Base-by-base conservation (phyloP, 768 basidiomycete species). In the Cyclocybe aegerita region DNA sequence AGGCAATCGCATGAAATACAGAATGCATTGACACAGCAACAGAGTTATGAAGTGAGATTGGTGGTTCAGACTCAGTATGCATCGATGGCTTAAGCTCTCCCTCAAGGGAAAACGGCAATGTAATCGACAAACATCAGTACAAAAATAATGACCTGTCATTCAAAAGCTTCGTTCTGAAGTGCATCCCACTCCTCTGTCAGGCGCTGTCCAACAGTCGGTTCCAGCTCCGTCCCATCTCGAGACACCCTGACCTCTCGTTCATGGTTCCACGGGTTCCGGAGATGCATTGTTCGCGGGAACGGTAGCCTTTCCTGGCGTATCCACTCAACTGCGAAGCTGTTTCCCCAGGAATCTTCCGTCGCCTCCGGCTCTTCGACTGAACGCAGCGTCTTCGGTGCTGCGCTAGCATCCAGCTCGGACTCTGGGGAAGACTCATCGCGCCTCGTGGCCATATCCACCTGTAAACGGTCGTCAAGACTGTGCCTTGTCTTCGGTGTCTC, bases 221-320 rank as follows among this genome's bases (percentile, higher is more conserved):
- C 95, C 15, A 98, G 65, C 64, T 98, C 95, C 1, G 94, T 97
- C 12, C 95, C 95, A 63, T 95, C 92, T 42, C 90, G 75, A 10
- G 90, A 93, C 7, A 90, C 82, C 71, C 90, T 88, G 39, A 90
- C 77, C 60, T 90, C 85, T 43, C 82, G 73, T 50, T 88, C 90
- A 56, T 91, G 82, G 59, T 98, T 98, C 93, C 94, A 98, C 2
- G 88, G 86, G 63, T 98, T 98, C 37, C 90, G 83, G 45, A 97
- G 67, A 62, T 93, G 88, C 23, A 85, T 79, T 32, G 88, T 88
- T 39, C 81, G 81, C 54, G 75, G 69, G 67, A 98, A 98, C 0
- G 91, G 83, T 2, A 98, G 65, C 2, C 78, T 75, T 9, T 79
- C 71, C 0, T 82, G 88, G 56, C 78, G 80, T 39, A 94, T 55